Percentiles rank a stretch among this genome's conserved stretches.
Conservation (phyloP, 345 rosid species). For the Hirschfeldia incana region DNA sequence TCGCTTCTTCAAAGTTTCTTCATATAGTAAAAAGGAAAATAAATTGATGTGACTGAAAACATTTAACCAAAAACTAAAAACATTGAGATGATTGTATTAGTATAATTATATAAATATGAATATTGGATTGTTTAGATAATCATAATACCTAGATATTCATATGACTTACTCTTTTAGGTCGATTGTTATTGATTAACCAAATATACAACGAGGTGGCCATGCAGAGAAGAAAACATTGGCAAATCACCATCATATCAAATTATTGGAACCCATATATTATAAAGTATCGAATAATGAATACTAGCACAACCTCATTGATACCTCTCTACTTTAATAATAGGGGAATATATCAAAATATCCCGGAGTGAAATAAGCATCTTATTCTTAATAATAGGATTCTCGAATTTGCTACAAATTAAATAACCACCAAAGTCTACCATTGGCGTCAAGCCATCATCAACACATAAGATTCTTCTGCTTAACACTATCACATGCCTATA, state of each 20-base stretch:
- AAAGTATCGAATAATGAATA: conserved; percentile 5
- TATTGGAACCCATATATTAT: conserved; percentile 17
- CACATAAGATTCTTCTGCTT: not conserved
- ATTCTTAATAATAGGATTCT: conserved; percentile 21
- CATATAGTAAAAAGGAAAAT: not conserved
- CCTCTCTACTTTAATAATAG: conserved; percentile 14
- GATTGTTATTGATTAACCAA: conserved; percentile 27
- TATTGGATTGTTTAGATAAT: not conserved
- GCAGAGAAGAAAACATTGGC: conserved; percentile 1
- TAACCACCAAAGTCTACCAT: conserved; percentile 8
- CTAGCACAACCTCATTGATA: conserved; percentile 23
- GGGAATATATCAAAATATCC: conserved; percentile 12
- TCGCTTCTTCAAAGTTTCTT: not conserved
- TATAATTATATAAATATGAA: not conserved
- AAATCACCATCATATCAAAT: conserved; percentile 35
- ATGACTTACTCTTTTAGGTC: not conserved
- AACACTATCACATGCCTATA: not conserved
- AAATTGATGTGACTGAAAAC: not conserved
- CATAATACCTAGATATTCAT: not conserved
- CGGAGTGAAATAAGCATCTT: conserved; percentile 30
- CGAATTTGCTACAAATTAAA: not conserved
- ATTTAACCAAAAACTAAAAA: not conserved
- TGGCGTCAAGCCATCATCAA: conserved; percentile 13
- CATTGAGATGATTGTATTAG: not conserved
- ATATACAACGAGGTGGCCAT: conserved; percentile 1